Evolutionary conservation across 2,329 filamentous ascomycete genomes (phyloP).

Genomic region (Trichothecium roseum): DNA sequence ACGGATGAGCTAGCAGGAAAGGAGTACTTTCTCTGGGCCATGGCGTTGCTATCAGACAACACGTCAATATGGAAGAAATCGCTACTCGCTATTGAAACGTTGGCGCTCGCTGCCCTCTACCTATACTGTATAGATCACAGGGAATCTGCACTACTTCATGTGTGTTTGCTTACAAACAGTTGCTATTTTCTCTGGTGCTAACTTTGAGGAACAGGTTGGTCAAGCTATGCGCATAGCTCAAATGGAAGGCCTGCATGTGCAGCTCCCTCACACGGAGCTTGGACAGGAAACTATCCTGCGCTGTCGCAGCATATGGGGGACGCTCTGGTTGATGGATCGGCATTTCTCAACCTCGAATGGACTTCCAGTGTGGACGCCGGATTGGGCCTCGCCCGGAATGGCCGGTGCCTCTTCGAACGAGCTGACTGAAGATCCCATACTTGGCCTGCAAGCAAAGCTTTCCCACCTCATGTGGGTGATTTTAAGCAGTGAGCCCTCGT

Average conservation of each 20-base stretch:
- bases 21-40: constrained; percentile 20
- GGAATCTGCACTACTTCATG: constrained; percentile 19
- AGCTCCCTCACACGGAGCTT: constrained; percentile 24
- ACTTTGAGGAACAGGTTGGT: constrained; percentile 15
- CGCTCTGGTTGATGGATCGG: constrained; percentile 27
- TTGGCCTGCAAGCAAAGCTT: constrained; percentile 23
- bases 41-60: constrained; percentile 24
- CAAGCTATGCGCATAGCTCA: constrained; percentile 29
- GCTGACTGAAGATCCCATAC: constrained; percentile 16
- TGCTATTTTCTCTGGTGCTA: not conserved
- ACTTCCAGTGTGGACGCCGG: constrained; percentile 24
- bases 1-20: too few relatives aligned
- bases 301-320: constrained; percentile 29
- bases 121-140: constrained; percentile 25
- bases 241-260: constrained; percentile 28
- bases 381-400: constrained; percentile 25
- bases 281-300: constrained; percentile 17
- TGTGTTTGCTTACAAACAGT: constrained; percentile 5
- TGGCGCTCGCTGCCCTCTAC: constrained; percentile 24
- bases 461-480: constrained; percentile 24
- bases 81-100: constrained; percentile 24
- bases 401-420: constrained; percentile 15
- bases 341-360: constrained; percentile 28
- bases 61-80: constrained; percentile 23
- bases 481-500: constrained; percentile 19